Base-by-base conservation (phyloP, 768 basidiomycete genomes). In the Lactarius quietus region DNA sequence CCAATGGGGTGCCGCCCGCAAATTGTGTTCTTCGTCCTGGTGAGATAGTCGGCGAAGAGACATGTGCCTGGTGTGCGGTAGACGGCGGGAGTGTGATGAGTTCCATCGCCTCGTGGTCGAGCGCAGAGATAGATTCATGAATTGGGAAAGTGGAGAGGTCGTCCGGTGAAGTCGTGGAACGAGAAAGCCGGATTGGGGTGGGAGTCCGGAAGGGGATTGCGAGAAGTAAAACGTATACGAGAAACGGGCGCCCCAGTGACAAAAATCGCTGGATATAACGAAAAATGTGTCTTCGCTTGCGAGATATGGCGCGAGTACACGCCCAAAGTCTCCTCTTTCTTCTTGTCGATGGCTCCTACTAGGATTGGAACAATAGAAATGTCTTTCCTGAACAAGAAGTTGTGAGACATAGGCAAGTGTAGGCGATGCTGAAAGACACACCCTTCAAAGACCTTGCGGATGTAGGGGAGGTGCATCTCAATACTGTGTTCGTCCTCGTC, bases 401-500 rank as follows among this genome's bases (percentile, higher is more conserved):
- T 28, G 48, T 62, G 43, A 51, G 48, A 52, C n/a, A 51, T 14
- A 57, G 14, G 23, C 20, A 31, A 26, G 31, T 8, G 43, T 33
- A 17, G 28, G 18, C 6, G 26, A 29, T 20, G 10, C 15, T n/a
- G 31, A 39, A 38, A 7, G 26, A 72, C 79, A 68, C 72, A 93
- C 93, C 86, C 86, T 75, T 91, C 82, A 66, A 96, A 97, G 14
- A 89, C 77, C 74, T 93, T 93, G 57, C 90, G 84, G 48, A 97
- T 79, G 74, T 93, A 95, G 6, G 96, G 95, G 20, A 98, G 82
- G 72, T 98, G 95, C 93, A 99, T 95, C 78, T 99, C 97, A 61
- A 99, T 86, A 73, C 93, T 95, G 74, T 99, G 97, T 72, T 99
- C 97, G 33, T 89, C 92, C 76, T 95, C 94, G 73, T 99, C 97